Base-by-base conservation (phyloP, 192 early-diverging fungal species). In the Coemansia umbellata region DNA sequence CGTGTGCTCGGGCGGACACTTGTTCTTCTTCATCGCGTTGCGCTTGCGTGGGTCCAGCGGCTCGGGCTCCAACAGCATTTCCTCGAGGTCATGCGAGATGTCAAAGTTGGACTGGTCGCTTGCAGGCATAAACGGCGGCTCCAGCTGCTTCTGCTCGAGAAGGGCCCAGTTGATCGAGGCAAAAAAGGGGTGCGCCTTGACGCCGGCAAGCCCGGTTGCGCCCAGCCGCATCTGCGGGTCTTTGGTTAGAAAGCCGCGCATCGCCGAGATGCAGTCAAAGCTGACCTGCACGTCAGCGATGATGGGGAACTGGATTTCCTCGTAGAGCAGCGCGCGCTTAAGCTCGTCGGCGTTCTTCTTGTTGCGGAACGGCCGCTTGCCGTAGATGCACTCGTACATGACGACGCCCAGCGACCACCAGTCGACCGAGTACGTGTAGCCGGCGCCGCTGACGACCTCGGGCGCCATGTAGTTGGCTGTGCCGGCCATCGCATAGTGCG, bases 381-480 rank as follows among this genome's bases (percentile, higher is more conserved):
- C 88, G 59, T 87, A 90, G 21, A 94, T 63, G 37, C 87, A 83
- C 69, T 98, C 95, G 74, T 89, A 96, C 62, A 93, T 81, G 23
- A 91, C 80, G 3, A 96, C 85, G 11, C 95, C 95, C 22, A 96
- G 57, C 18, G 87, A 87, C 95, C 95, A 98, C 92, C 92, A 98
- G 68, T 98, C 95, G 9, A 95, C 89, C 31, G 82, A 84, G 18
- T 82, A 79, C 8, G 75, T 83, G 69, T 97, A 97, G 1, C 92
- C 92, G 3, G 55, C 55, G 41, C 80, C 72, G 49, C 54, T 61
- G 53, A 87, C 81, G 2, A 91, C 62, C 55, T 91, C 88, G 6
- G 88, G 88, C 6, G 88, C 88, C 93, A 98, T 96, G 55, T 98
- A 98, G 19, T 87, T 86, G 43, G 86, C 85, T 7, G 89, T 93